Evolutionary conservation across 192 early-diverging fungal species (phyloP).

Genomic region (Chytriomyces confervae): DNA sequence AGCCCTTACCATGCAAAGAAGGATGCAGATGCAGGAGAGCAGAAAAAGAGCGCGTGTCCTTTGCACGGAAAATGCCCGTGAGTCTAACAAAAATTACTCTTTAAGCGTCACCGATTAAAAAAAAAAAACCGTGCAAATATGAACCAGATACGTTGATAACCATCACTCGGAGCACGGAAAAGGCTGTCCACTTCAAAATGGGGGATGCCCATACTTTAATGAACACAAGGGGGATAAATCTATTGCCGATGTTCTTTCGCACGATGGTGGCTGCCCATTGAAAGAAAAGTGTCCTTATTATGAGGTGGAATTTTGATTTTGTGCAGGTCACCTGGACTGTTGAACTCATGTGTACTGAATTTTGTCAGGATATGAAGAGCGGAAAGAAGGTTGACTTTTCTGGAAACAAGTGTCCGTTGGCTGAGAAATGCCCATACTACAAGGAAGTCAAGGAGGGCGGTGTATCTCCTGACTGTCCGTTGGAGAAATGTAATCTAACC

Average conservation of each 20-base stretch:
- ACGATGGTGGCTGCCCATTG: constrained; percentile 37
- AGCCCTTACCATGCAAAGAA: not conserved
- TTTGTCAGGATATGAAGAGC: constrained; percentile 39
- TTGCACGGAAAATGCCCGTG: constrained; percentile 19
- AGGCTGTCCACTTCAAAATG: constrained; percentile 28
- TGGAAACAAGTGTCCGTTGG: constrained; percentile 41
- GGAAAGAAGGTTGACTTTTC: constrained; percentile 40
- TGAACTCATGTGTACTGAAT: not conserved
- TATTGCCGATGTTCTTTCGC: constrained; percentile 4
- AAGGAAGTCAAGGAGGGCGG: constrained; percentile 39
- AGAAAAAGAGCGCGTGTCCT: not conserved
- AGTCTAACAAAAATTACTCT: not conserved
- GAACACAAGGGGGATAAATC: constrained; percentile 6
- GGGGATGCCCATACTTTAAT: constrained; percentile 21
- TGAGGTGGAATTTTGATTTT: constrained; percentile 22
- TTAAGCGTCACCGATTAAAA: not conserved
- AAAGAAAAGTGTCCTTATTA: constrained; percentile 46
- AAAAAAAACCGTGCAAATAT: too few relatives aligned
- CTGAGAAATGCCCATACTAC: constrained; percentile 51
- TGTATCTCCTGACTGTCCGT: constrained; percentile 1
- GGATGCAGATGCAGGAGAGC: not conserved
- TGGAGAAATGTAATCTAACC: not conserved
- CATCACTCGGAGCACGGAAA: constrained; percentile 15
- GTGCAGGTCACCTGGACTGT: not conserved
- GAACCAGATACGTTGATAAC: constrained; percentile 1